A percentile compares a stretch with the other conserved stretches of the same genome.
phyloP scores from a whole-genome alignment of 2,329 filamentous ascomycete species.

The Lasiodiplodia hormozganensis region DNA sequence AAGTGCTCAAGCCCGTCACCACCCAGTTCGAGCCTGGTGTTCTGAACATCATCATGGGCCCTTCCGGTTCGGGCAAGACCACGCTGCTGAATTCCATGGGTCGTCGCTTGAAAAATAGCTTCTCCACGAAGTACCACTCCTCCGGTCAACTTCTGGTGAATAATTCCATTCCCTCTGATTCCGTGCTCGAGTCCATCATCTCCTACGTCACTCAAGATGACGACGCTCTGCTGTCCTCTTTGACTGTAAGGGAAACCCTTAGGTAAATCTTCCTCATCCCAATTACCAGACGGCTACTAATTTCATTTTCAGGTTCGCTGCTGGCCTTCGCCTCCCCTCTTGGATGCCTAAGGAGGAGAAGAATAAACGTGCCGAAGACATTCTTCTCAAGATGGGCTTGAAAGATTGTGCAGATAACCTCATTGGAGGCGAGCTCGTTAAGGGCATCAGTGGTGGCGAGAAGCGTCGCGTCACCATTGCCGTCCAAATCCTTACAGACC shows the following conservation, averaged over 20 bases:
- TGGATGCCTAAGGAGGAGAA: conserved; percentile 76
- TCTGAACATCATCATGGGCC: conserved; percentile 81
- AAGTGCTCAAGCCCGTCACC: conserved; percentile 71
- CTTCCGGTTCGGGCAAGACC: conserved; percentile 79
- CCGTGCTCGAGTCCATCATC: conserved; percentile 73
- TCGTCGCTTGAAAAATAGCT: conserved; percentile 66
- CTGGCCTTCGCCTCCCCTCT: conserved; percentile 71
- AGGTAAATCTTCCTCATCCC: conserved; percentile 32
- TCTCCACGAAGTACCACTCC: conserved; percentile 67
- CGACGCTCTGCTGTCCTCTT: conserved; percentile 73
- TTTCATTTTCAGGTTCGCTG: conserved; percentile 55
- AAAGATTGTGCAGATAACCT: conserved; percentile 80
- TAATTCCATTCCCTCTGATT: conserved; percentile 69
- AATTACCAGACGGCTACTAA: not conserved
- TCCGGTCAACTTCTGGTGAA: conserved; percentile 74
- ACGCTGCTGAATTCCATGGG: conserved; percentile 78
- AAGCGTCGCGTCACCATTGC: conserved; percentile 80
- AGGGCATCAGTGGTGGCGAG: conserved; percentile 81
- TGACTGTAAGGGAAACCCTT: conserved; percentile 79
- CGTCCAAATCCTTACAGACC: conserved; percentile 78
- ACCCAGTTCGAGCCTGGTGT: conserved; percentile 71
- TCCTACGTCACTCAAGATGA: conserved; percentile 83
- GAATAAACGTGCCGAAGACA: conserved; percentile 70
- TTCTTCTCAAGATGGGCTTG: conserved; percentile 75
- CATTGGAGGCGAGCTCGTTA: conserved; percentile 74